phyloP scores from a whole-genome alignment of 116 monocot species.

The Posidonia oceanica region DNA sequence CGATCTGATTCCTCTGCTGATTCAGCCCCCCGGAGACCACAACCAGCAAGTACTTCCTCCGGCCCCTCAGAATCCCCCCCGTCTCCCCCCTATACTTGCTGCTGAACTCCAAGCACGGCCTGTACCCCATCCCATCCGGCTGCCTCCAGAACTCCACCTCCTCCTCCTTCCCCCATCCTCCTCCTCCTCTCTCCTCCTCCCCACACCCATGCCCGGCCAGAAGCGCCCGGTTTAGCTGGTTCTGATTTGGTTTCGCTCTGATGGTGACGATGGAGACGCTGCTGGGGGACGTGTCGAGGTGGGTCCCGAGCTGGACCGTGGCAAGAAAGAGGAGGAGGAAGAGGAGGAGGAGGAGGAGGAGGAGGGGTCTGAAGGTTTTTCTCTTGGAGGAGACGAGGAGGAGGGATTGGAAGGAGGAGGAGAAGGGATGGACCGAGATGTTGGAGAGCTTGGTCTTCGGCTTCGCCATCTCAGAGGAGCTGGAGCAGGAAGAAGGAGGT shows the following conservation, averaged over 20 bases:
- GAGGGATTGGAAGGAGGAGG: slow-evolving; percentile 1
- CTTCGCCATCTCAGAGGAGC: not conserved
- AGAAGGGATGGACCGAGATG: not conserved
- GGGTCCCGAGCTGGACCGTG: slow-evolving; percentile 19
- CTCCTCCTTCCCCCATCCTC: not conserved
- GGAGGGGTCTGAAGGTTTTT: slow-evolving; percentile 6
- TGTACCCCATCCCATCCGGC: slow-evolving; percentile 68
- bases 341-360: slow-evolving; percentile 6
- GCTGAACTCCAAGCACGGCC: slow-evolving; percentile 56
- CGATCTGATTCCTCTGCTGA: slow-evolving; percentile 90
- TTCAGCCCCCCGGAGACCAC: slow-evolving; percentile 87
- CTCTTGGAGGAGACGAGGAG: not conserved
- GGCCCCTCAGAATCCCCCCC: slow-evolving; percentile 11
- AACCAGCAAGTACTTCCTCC: slow-evolving; percentile 57
- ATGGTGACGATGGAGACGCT: slow-evolving; percentile 15
- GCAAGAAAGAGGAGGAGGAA: slow-evolving; percentile 18
- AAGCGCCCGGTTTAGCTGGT: no score
- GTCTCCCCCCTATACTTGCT: slow-evolving; percentile 28
- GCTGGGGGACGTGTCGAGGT: slow-evolving; percentile 16
- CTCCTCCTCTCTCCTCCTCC: not conserved
- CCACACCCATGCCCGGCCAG: not conserved
- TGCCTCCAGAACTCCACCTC: slow-evolving; percentile 60
- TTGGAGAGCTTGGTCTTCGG: not conserved
- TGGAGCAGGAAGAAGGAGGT: not conserved
- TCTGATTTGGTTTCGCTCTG: not conserved